Evolutionary conservation across 768 basidiomycete genomes (phyloP).

Genomic region (Mrakia blollopis): DNA sequence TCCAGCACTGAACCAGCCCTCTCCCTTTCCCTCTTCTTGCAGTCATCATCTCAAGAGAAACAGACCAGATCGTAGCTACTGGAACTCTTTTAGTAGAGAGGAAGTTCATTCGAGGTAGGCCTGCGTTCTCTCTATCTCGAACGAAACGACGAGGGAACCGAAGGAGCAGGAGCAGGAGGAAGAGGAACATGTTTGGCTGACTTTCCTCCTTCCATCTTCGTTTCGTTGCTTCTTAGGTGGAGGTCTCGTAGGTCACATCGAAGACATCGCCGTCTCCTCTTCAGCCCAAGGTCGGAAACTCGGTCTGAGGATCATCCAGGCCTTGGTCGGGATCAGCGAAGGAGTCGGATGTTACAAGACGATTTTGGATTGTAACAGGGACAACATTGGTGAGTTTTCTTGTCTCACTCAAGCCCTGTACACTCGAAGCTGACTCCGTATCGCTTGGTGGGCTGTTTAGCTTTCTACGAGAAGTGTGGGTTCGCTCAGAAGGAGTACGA

Average conservation of each 20-base stretch:
- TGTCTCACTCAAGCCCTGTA: not conserved
- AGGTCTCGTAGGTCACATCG: conserved; percentile 90
- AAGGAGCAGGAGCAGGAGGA: too few species aligned
- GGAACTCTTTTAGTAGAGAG: conserved; percentile 84
- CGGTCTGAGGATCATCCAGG: conserved; percentile 78
- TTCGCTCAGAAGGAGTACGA: conserved; percentile 84
- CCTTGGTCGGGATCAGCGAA: conserved; percentile 79
- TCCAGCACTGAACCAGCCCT: not conserved
- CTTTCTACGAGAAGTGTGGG: conserved; percentile 96
- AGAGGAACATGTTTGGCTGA: not conserved
- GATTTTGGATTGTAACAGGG: conserved; percentile 87
- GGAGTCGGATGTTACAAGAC: conserved; percentile 85
- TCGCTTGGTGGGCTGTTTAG: conserved; percentile 47
- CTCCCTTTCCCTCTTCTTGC: too few species aligned
- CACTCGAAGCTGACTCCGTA: not conserved
- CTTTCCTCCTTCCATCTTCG: not conserved
- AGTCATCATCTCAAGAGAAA: conserved; percentile 69
- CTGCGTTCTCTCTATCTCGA: not conserved
- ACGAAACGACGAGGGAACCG: not conserved
- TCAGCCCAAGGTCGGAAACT: conserved; percentile 85
- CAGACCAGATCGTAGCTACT: conserved; percentile 74
- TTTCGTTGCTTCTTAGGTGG: conserved; percentile 46
- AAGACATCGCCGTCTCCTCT: conserved; percentile 92
- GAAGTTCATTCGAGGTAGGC: conserved; percentile 69
- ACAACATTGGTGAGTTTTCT: conserved; percentile 74